Conservation (phyloP, 768 basidiomycete genomes). For the Termitomyces sp. region DNA sequence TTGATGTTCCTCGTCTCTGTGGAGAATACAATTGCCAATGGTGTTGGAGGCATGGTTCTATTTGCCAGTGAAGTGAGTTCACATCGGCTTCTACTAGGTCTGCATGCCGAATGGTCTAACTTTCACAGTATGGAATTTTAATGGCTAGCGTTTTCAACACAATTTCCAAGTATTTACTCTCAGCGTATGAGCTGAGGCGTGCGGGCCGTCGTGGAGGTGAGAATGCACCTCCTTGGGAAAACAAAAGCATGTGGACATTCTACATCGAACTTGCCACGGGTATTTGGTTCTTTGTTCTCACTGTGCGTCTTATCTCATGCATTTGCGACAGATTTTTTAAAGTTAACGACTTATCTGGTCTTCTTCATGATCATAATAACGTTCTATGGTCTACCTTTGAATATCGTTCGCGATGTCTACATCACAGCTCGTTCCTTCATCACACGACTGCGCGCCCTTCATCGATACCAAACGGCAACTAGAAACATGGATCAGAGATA, state of each 20-base stretch:
- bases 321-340: conserved; percentile 72
- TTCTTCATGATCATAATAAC: conserved; percentile 95
- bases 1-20: conserved; percentile 76
- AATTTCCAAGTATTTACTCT: conserved; percentile 78
- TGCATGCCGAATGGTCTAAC: not conserved
- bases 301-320: conserved; percentile 5
- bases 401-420: conserved; percentile 96
- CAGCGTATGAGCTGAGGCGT: conserved; percentile 74
- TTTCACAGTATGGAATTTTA: conserved; percentile 76
- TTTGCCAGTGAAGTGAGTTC: conserved; percentile 86
- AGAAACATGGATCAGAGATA: conserved; percentile 95
- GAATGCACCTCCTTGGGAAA: conserved; percentile 91
- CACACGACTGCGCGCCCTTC: conserved; percentile 78
- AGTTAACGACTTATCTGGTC: conserved; percentile 84
- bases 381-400: conserved; percentile 91
- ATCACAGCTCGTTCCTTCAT: conserved; percentile 92
- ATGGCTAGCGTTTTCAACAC: conserved; percentile 76
- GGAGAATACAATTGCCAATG: conserved; percentile 72
- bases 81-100: not conserved
- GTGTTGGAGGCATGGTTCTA: conserved; percentile 87
- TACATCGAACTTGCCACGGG: conserved; percentile 92
- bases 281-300: conserved; percentile 28
- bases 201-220: conserved; percentile 76
- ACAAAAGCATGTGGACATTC: conserved; percentile 96
- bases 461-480: conserved; percentile 91